These are phyloP conservation scores for Penicillium taxi DNA, from an alignment of 495 filamentous ascomycete genomes.

Conservation along the genomic window DNA sequence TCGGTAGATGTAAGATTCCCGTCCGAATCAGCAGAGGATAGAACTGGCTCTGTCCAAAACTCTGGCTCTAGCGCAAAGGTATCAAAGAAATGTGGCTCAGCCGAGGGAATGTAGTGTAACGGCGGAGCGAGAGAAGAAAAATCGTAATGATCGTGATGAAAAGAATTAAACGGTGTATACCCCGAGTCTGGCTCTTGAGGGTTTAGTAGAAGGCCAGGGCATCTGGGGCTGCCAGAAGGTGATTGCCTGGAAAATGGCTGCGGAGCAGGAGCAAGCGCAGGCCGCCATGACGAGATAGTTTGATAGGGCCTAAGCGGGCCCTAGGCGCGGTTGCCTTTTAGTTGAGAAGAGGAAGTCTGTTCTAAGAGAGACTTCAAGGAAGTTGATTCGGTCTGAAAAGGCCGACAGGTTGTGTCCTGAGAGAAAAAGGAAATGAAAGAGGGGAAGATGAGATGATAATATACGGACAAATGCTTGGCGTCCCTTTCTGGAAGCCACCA, in stretches of 20 bases:
- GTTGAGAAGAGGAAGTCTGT: neutral
- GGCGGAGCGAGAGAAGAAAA: constrained; percentile 13
- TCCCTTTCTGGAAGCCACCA: neutral
- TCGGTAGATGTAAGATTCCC: constrained; percentile 19
- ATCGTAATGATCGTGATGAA: constrained; percentile 7
- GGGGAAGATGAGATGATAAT: constrained; percentile 3
- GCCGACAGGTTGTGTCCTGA: constrained; percentile 20
- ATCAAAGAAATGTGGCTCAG: constrained; percentile 16
- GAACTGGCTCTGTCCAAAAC: constrained; percentile 19
- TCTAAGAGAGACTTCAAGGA: neutral
- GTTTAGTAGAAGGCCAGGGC: constrained; percentile 10
- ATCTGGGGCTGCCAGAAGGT: constrained; percentile 16
- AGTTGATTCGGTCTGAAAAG: constrained; percentile 12
- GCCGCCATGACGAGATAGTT: constrained; percentile 23
- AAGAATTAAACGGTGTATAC: constrained; percentile 9
- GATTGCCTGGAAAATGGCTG: constrained; percentile 12
- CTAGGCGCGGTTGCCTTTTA: constrained; percentile 11
- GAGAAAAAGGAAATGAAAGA: constrained; percentile 15
- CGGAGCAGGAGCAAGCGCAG: constrained; percentile 15
- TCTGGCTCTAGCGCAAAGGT: constrained; percentile 16
- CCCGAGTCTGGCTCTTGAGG: constrained; percentile 13
- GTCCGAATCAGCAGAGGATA: constrained; percentile 20
- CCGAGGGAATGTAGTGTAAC: constrained; percentile 11
- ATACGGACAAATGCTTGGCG: constrained; percentile 4
- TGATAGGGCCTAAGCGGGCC: constrained; percentile 25